Evolutionary conservation across 257 asterid species (phyloP).

Genomic region (Primulina tabacum): DNA sequence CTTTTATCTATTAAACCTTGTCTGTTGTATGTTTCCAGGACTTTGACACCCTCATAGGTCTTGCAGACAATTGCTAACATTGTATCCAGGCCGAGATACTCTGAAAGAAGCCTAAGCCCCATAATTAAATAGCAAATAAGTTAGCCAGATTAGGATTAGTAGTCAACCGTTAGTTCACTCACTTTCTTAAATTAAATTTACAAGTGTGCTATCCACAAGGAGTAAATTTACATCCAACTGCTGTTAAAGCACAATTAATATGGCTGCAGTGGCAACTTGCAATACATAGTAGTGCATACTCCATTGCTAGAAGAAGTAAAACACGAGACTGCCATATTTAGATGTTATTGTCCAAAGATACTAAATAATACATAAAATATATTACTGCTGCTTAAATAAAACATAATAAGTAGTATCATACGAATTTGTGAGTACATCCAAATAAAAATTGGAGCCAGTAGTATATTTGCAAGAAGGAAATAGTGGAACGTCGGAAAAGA

Average conservation of each 20-base stretch:
- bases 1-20: slow-evolving; percentile 40
- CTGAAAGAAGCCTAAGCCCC: slow-evolving; percentile 48
- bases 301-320: background rate
- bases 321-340: background rate
- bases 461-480: slow-evolving; percentile 18
- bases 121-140: slow-evolving; percentile 26
- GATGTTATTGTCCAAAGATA: background rate
- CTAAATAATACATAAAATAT: background rate
- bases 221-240: background rate
- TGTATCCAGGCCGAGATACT: slow-evolving; percentile 61
- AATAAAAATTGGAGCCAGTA: background rate
- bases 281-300: background rate
- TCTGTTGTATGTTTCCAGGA: slow-evolving; percentile 59
- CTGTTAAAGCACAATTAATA: background rate
- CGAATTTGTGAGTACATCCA: background rate
- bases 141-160: slow-evolving; percentile 5
- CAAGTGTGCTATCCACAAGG: background rate
- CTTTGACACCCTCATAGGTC: slow-evolving; percentile 53
- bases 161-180: background rate
- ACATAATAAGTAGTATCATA: background rate
- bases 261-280: background rate
- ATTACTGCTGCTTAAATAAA: background rate
- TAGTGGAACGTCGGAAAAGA: slow-evolving; percentile 17
- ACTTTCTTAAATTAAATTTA: background rate
- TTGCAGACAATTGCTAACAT: slow-evolving; percentile 87